Conservation (phyloP, 345 rosid species). For the Eucalyptus erythrocorys region DNA sequence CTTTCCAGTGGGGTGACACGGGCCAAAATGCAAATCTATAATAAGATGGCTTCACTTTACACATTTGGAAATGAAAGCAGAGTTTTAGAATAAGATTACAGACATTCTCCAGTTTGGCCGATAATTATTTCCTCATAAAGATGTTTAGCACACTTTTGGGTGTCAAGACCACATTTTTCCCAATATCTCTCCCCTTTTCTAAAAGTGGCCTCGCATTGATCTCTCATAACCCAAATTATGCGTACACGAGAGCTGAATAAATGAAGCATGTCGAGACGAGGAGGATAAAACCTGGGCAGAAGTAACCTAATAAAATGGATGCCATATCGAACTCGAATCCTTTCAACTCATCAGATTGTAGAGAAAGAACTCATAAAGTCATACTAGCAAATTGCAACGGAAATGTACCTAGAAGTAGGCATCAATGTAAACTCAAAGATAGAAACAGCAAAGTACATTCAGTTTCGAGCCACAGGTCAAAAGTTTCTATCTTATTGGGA, state of each 20-base stretch:
- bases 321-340: neutral
- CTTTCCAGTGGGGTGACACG: neutral
- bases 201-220: neutral
- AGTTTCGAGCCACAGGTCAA: neutral
- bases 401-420: neutral
- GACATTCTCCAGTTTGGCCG: neutral
- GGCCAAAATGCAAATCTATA: neutral
- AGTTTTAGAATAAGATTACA: neutral
- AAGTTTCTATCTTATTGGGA: neutral
- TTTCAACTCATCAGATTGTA: neutral
- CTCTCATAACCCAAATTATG: neutral
- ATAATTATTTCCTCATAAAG: neutral
- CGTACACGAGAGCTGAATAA: neutral
- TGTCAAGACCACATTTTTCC: neutral
- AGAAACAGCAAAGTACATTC: neutral
- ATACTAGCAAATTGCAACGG: neutral
- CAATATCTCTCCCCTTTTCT: neutral
- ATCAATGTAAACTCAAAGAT: neutral
- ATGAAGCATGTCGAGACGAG: neutral
- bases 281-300: neutral
- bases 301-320: neutral
- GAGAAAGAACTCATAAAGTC: neutral
- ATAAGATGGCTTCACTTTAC: neutral
- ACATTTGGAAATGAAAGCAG: neutral
- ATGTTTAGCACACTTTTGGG: neutral